Evolutionary conservation across 177 flowering plant genomes (phyloP).

Genomic region (Tripterygium wilfordii): DNA sequence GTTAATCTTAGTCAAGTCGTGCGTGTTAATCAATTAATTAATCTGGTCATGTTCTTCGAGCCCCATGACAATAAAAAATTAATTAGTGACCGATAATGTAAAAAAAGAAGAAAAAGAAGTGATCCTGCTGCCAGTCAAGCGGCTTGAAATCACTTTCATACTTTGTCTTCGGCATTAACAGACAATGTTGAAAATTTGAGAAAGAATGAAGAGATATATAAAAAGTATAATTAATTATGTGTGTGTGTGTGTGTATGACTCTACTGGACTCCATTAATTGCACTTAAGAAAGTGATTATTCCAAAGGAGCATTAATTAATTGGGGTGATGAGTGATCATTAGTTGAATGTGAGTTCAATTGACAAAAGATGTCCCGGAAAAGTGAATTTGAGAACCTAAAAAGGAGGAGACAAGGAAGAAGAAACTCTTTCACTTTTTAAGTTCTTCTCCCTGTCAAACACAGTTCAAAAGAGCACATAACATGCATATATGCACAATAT

Average conservation of each 20-base stretch:
- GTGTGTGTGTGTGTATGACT: too few relatives aligned
- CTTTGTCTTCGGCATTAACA: conserved; percentile 5
- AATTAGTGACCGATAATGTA: too few relatives aligned
- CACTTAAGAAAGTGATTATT: conserved; percentile 12
- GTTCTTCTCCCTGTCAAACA: too few relatives aligned
- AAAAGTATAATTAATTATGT: not conserved
- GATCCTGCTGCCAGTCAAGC: conserved; percentile 6
- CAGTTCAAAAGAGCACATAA: too few relatives aligned
- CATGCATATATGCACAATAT: too few relatives aligned
- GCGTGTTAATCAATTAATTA: too few relatives aligned
- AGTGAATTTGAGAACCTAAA: not conserved
- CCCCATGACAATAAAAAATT: not conserved
- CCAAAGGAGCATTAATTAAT: conserved; percentile 5
- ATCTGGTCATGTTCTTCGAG: conserved; percentile 9
- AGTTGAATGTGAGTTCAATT: conserved; percentile 10
- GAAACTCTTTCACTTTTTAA: too few relatives aligned
- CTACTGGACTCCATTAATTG: conserved; percentile 7
- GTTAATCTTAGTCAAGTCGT: conserved; percentile 4
- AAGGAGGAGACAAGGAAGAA: conserved; percentile 6
- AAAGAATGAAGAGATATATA: not conserved
- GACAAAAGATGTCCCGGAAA: conserved; percentile 5
- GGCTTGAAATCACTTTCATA: conserved; percentile 9
- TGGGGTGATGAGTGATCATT: conserved; percentile 9
- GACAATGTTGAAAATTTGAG: not conserved
- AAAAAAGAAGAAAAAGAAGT: too few relatives aligned